Evolutionary conservation across 305 asterid species (phyloP).

Genomic region (Stenogyne calaminthoides): DNA sequence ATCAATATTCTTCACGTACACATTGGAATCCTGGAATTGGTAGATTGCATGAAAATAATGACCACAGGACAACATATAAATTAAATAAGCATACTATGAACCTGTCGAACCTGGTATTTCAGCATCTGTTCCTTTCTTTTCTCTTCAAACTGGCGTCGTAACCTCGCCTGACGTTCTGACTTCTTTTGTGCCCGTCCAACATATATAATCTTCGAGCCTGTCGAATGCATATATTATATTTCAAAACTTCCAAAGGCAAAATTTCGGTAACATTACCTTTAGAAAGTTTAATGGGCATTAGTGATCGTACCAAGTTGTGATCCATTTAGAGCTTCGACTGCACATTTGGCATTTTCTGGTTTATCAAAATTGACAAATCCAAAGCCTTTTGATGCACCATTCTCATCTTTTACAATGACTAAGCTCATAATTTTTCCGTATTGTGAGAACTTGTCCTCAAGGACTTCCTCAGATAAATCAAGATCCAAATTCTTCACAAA

Average conservation of each 20-base stretch:
- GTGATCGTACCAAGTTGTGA: conserved; percentile 58
- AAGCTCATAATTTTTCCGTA: conserved; percentile 70
- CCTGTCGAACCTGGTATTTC: conserved; percentile 62
- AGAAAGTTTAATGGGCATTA: conserved; percentile 12
- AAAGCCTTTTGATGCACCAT: conserved; percentile 78
- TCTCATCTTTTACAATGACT: conserved; percentile 66
- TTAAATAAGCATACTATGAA: conserved; percentile 10
- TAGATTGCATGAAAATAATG: conserved; percentile 14
- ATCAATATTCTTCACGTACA: conserved; percentile 80
- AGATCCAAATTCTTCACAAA: conserved; percentile 78
- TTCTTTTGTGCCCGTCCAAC: conserved; percentile 89
- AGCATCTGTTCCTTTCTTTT: conserved; percentile 59
- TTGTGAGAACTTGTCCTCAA: conserved; percentile 66
- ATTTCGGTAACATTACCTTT: neutral
- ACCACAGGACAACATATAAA: conserved; percentile 9
- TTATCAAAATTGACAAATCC: conserved; percentile 87
- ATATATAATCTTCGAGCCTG: conserved; percentile 77
- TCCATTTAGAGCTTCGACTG: conserved; percentile 73
- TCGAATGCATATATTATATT: conserved; percentile 22
- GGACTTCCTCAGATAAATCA: conserved; percentile 59
- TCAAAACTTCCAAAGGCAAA: conserved; percentile 13
- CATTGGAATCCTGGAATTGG: conserved; percentile 66
- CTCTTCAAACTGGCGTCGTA: conserved; percentile 77
- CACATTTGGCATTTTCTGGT: conserved; percentile 76
- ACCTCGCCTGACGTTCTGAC: conserved; percentile 68